Evolutionary conservation across 2,329 filamentous ascomycete genomes (phyloP), one percentile per base, ranked within the genome.

Genomic region (Aspergillus quadricinctus): DNA sequence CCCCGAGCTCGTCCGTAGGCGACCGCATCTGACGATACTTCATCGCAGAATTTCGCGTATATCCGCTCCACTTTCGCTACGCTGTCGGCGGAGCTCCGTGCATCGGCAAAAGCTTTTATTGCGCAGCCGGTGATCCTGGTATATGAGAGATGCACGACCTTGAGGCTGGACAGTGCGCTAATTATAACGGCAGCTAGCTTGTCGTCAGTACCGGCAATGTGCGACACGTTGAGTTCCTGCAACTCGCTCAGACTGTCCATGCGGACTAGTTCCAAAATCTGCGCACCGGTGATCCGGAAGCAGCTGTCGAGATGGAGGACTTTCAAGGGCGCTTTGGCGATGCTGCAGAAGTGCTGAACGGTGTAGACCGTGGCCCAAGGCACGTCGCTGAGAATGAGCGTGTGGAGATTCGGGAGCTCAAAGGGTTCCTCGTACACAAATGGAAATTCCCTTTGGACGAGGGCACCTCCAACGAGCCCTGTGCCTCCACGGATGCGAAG

Each of bases 81-180:
- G 6, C 29, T 52, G 14, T n/a, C 50, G 3, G 60, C 60, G 0
- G 61, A 56, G 0, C 25, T 27, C 9, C 57, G 59, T 2, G 62
- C 54, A 54, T 72, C 66, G 1, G 68, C 69, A 23, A 76, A 56
- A n/a, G 54, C 61, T 31, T 72, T 73, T 40, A 76, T 61, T 1
- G 69, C 63, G 17, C 64, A 57, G 0, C 74, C 74, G 4, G 71
- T 74, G 5, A 77, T 66, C 11, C 53, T 57, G 1, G 72, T 76
- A 40, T 62, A 61, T 0, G 71, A 71, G 8, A 77, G 25, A 58
- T 75, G 57, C 4, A 77, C 62, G 1, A 65, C 56, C 49, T 68
- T 71, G 17, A 77, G 50, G 1, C 67, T 63, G 0, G 63, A 61
- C 45, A 75, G 60, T 10, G 46, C 50, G 2, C 58, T 43, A 10